Evolutionary conservation across 306 rosid species (phyloP).

Genomic region (Delonix regia): DNA sequence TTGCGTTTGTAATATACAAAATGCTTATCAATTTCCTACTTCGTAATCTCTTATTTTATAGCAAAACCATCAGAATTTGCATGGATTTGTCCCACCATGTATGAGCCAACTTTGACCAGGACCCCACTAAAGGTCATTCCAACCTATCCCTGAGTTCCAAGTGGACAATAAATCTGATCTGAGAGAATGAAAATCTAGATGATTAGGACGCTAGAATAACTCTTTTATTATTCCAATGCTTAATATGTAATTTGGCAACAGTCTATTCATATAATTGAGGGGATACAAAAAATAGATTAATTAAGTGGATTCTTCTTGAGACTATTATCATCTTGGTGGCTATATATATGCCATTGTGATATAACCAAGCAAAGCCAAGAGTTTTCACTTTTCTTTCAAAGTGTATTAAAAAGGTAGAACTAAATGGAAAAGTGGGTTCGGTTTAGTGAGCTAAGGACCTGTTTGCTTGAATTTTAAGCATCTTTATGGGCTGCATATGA

Average conservation of each 20-base stretch:
- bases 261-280: conserved; percentile 27
- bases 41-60: conserved; percentile 33
- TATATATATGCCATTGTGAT: conserved; percentile 31
- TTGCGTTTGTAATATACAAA: conserved; percentile 10
- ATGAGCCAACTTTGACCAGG: conserved; percentile 44
- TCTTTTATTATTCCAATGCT: conserved; percentile 37
- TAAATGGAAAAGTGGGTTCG: conserved; percentile 61
- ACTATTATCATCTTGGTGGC: conserved; percentile 18
- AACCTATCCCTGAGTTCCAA: conserved; percentile 44
- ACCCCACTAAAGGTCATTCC: conserved; percentile 40
- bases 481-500: conserved; percentile 67
- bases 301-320: conserved; percentile 46
- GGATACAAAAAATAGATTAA: background rate
- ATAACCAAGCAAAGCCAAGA: conserved; percentile 19
- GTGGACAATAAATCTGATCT: conserved; percentile 41
- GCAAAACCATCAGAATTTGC: conserved; percentile 39
- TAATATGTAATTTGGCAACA: conserved; percentile 3
- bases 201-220: conserved; percentile 43
- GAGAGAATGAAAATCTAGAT: conserved; percentile 37
- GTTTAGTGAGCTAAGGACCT: conserved; percentile 69
- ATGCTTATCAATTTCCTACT: conserved; percentile 28
- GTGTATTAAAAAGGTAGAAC: conserved; percentile 48
- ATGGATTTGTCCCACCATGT: conserved; percentile 47
- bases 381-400: conserved; percentile 58
- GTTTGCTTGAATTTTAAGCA: conserved; percentile 98